Evolutionary conservation across 331 rosid species (phyloP).

Genomic region (Phaseolus coccineus): DNA sequence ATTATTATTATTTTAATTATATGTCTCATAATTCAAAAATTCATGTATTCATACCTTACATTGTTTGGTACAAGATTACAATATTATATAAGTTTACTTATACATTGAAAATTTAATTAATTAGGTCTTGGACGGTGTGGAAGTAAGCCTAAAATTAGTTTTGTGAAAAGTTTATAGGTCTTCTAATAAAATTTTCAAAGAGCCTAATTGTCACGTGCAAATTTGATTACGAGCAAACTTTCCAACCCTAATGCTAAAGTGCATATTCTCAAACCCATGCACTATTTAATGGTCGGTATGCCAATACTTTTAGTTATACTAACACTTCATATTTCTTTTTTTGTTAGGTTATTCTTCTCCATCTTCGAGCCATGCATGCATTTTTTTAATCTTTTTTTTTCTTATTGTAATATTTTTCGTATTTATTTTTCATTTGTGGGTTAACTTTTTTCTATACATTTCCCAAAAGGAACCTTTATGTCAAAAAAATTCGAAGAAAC

Average conservation of each 20-base stretch:
- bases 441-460: too few species aligned
- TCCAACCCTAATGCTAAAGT: background rate
- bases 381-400: too few species aligned
- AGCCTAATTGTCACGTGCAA: background rate
- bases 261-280: background rate
- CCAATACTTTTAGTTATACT: background rate
- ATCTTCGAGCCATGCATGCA: background rate
- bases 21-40: too few species aligned
- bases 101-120: background rate
- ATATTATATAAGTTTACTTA: background rate
- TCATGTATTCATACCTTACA: too few species aligned
- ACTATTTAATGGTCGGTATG: background rate
- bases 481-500: background rate
- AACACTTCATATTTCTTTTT: background rate
- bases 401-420: too few species aligned
- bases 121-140: constrained; percentile 1
- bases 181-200: background rate
- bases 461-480: too few species aligned
- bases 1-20: too few species aligned
- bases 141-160: background rate
- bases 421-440: too few species aligned
- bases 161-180: background rate
- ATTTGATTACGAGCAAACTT: background rate
- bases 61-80: background rate
- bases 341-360: background rate